These are phyloP conservation scores for Cymbopogon flexuosus DNA, from an alignment of 202 grass and related monocot genomes.

Conservation along the genomic window DNA sequence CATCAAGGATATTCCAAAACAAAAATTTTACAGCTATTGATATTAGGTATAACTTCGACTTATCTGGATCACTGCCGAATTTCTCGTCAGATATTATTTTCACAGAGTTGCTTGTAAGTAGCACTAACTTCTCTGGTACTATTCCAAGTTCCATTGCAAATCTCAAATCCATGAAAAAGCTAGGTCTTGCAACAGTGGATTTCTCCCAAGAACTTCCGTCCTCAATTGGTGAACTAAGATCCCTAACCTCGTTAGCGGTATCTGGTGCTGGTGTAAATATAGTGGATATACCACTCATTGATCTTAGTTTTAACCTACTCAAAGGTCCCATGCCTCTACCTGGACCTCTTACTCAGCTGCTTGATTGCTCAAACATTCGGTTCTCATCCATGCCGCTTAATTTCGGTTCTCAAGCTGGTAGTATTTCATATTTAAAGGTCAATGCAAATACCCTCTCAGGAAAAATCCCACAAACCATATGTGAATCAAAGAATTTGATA, in stretches of 20 bases:
- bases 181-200: background rate
- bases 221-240: slow-evolving; percentile 12
- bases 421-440: background rate
- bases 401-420: background rate
- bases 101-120: slow-evolving; percentile 17
- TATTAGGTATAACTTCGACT: background rate
- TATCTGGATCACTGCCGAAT: slow-evolving; percentile 47
- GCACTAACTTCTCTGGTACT: slow-evolving; percentile 53
- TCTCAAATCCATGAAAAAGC: background rate
- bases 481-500: background rate
- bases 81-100: slow-evolving; percentile 33
- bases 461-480: background rate
- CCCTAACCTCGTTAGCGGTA: background rate
- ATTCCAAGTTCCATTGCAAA: slow-evolving; percentile 1
- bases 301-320: slow-evolving; percentile 45
- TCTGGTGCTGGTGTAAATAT: background rate
- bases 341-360: background rate
- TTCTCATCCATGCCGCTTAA: background rate
- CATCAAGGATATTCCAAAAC: slow-evolving; percentile 13
- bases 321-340: slow-evolving; percentile 39
- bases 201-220: slow-evolving; percentile 6
- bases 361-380: background rate
- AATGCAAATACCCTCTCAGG: background rate
- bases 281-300: background rate
- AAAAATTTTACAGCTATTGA: background rate